Percentiles rank a stretch among this genome's conserved stretches.
These are phyloP conservation scores for Brasenia schreberi DNA, from an alignment of 164 flowering plant species.

Conservation along the genomic window DNA sequence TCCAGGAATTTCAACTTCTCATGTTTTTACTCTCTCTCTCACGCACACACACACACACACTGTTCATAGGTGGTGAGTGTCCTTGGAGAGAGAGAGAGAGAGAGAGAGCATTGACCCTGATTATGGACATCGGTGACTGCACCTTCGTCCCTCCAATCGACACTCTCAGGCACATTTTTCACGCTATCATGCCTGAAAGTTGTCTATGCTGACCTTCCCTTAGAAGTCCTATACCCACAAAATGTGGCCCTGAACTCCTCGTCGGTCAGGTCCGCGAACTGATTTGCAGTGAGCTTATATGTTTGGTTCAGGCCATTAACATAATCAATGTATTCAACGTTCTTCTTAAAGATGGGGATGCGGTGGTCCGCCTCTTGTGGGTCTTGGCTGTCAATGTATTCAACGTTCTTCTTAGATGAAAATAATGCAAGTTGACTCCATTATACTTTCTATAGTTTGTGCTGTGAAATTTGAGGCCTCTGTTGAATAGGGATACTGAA, in stretches of 20 bases:
- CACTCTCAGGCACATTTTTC: no score
- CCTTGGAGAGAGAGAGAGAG: no score
- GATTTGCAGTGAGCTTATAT: slow-evolving; percentile 7
- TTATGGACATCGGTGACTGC: no score
- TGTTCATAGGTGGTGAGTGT: no score
- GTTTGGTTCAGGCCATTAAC: slow-evolving; percentile 1
- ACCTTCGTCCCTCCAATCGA: no score
- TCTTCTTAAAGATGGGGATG: slow-evolving; percentile 5
- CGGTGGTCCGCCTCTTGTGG: slow-evolving; percentile 4
- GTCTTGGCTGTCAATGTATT: slow-evolving; percentile 4
- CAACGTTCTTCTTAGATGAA: no score
- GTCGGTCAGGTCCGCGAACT: slow-evolving; percentile 11
- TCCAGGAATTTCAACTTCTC: no score
- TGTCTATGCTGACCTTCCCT: background rate
- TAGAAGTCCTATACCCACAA: slow-evolving; percentile 3
- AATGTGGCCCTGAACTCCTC: slow-evolving; percentile 9
- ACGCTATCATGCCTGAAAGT: background rate
- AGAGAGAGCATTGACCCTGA: background rate
- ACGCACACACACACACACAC: no score
- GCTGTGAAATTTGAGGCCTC: no score
- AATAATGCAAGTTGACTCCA: background rate
- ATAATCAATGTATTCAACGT: slow-evolving; percentile 4
- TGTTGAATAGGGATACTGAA: no score
- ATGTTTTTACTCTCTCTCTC: no score
- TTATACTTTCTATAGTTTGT: background rate